Conservation (phyloP, 140 eudicot species). For the Ambrosia hybrid region DNA sequence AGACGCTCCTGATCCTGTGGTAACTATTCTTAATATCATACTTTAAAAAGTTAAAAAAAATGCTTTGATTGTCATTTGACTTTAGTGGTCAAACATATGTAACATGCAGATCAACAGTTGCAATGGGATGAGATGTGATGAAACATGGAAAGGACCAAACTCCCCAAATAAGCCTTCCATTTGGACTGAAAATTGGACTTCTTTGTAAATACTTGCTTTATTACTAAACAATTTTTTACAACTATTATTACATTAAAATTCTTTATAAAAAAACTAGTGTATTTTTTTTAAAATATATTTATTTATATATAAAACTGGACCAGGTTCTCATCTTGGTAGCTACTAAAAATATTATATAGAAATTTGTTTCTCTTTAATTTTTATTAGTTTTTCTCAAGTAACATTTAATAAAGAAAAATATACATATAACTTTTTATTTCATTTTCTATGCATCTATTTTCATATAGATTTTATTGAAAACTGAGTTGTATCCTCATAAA, state of each 20-base stretch:
- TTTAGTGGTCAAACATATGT: slow-evolving; percentile 15
- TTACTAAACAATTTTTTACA: not conserved
- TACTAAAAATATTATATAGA: too few relatives aligned
- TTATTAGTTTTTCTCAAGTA: too few relatives aligned
- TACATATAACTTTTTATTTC: too few relatives aligned
- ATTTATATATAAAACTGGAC: too few relatives aligned
- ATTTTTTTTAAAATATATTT: not conserved
- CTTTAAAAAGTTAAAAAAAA: not conserved
- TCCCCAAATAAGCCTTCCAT: slow-evolving; percentile 79
- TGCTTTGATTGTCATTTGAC: not conserved
- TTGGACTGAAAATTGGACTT: slow-evolving; percentile 97
- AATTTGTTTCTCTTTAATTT: too few relatives aligned
- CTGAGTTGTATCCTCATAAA: too few relatives aligned
- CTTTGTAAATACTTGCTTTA: slow-evolving; percentile 49
- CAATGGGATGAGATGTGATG: slow-evolving; percentile 79
- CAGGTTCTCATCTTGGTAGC: too few relatives aligned
- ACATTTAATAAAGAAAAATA: too few relatives aligned
- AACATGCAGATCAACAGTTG: slow-evolving; percentile 78
- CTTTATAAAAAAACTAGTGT: not conserved
- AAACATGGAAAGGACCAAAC: slow-evolving; percentile 89
- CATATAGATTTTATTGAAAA: too few relatives aligned
- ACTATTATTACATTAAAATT: too few relatives aligned
- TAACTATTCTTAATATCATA: slow-evolving; percentile 24
- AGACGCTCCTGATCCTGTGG: slow-evolving; percentile 97
- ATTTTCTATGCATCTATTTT: too few relatives aligned